Base-by-base conservation (phyloP, 768 basidiomycete species). In the Mycena polygramma region DNA sequence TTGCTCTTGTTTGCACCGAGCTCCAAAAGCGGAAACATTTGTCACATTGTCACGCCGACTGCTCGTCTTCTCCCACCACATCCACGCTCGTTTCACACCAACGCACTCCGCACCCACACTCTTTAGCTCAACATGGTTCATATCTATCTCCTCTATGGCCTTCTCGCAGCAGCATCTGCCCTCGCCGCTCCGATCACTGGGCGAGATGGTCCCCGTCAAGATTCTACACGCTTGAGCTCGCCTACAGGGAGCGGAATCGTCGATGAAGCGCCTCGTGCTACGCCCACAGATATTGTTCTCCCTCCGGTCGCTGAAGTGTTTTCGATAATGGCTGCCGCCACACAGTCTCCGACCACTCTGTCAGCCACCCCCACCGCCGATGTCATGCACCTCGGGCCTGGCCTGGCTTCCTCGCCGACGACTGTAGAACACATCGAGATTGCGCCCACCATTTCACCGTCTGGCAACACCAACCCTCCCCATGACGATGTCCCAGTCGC, bases 71-170 rank as follows among this genome's bases (percentile, higher is more conserved):
- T 22, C 8, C 64, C 54, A 39, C 64, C 70, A 66, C 66, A 49
- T 39, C 49, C 57, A 72, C 70, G 55, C 60, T 67, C 66, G 14
- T 70, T 66, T 45, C 11, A 41, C 22, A 53, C n/a, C 66, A 60
- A 59, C 59, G 13, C 39, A 53, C 69, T 53, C 24, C 58, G 62
- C 71, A 55, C 66, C 30, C 61, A 68, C 71, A 64, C 51, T 68
- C 71, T 15, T 57, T 61, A 51, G 41, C 45, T 26, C 62, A 72
- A 68, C 45, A 73, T 73, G 72, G 64, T 41, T 60, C 69, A 45
- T n/a, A 57, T 39, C 46, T 43, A 63, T 30, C 41, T 63, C 52
- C 55, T 70, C 57, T 66, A 36, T n/a, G 53, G 41, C 55, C 36
- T 63, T 14, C 62, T 73, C 26, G 54, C 57, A 43, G 69, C 69